Base-by-base conservation (phyloP, 75 land plant genomes). In the Ceratopteris richardii region DNA sequence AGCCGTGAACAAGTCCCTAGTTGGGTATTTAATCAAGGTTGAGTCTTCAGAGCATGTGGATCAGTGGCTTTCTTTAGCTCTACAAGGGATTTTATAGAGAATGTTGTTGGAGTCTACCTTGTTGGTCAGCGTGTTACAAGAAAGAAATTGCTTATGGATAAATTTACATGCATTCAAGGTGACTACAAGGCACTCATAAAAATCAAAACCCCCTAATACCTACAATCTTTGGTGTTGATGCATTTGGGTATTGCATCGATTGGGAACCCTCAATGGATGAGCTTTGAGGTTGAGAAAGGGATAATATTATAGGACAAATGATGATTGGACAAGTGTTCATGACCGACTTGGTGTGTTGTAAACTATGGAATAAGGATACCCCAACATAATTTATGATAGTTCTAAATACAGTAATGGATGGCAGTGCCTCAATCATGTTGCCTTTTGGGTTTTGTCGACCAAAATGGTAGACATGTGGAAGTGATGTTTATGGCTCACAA, bases 321-420 rank as follows among this genome's bases (percentile, higher is more conserved):
- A 83, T 91, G 18, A 43, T 91, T 0, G 97, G 89, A 13, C 95
- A 91, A 66, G 81, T 91, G n/a, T 91, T 91, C 61, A 94, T 94
- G 20, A 69, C 61, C 16, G 76, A 75, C 17, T 59, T 37, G 13
- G 67, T 85, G 40, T 82, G 80, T 53, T 91, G 97, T 56, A 80
- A 84, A 28, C 73, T 91, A 26, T 85, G 83, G 65, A 87, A 81
- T 37, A 89, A 84, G 68, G 89, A 91, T 39, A 69, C 86, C 23
- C 71, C 82, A 69, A 84, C 87, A 2, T 78, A 78, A 46, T 76
- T 91, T 47, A 84, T 87, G 43, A 65, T 91, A 58, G 75, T 85
- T 0, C 67, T 91, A 18, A 84, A 91, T 65, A 85, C 65, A 51
- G 94, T 86, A 16, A 79, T 87, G 82, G 79, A 62, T 19, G 94